Conservation (phyloP, 2,329 filamentous ascomycete genomes). For the Chaetomium olivaceum region DNA sequence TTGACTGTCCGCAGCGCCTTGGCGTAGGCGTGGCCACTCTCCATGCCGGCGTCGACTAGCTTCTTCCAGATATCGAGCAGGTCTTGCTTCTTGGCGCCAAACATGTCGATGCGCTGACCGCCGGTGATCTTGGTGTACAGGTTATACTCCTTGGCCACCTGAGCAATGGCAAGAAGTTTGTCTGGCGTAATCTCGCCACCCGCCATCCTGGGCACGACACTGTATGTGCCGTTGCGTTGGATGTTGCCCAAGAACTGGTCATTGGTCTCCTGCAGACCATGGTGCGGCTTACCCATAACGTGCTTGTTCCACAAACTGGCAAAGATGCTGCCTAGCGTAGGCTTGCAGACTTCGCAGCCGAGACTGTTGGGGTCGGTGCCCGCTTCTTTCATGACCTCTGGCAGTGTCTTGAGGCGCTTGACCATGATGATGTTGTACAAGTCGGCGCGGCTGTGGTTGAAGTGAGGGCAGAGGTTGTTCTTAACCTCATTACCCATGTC, state of each 20-base stretch:
- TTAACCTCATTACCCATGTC: constrained; percentile 84
- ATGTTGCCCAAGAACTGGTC: constrained; percentile 87
- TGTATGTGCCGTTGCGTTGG: constrained; percentile 88
- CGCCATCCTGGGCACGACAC: constrained; percentile 78
- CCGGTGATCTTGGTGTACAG: constrained; percentile 93
- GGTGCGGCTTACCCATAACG: constrained; percentile 66
- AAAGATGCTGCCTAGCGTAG: constrained; percentile 76
- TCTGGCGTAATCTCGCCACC: constrained; percentile 87
- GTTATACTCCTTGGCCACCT: constrained; percentile 79
- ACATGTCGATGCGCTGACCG: constrained; percentile 89
- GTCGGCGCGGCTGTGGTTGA: constrained; percentile 79
- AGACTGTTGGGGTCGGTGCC: constrained; percentile 71
- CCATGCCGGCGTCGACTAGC: constrained; percentile 81
- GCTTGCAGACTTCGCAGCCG: constrained; percentile 87
- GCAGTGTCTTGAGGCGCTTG: constrained; percentile 71
- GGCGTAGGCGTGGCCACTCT: constrained; percentile 87
- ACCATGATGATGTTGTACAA: constrained; percentile 88
- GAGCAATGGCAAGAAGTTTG: constrained; percentile 78
- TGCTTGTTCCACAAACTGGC: constrained; percentile 82
- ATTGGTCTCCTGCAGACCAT: constrained; percentile 87
- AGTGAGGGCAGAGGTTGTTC: constrained; percentile 83
- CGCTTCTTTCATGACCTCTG: constrained; percentile 74
- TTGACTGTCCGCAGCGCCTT: constrained; percentile 89
- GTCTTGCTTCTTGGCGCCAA: constrained; percentile 86
- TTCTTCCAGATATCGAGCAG: constrained; percentile 78